Evolutionary conservation across 371 early-diverging fungal species (phyloP).

Genomic region (Mortierella sp.): DNA sequence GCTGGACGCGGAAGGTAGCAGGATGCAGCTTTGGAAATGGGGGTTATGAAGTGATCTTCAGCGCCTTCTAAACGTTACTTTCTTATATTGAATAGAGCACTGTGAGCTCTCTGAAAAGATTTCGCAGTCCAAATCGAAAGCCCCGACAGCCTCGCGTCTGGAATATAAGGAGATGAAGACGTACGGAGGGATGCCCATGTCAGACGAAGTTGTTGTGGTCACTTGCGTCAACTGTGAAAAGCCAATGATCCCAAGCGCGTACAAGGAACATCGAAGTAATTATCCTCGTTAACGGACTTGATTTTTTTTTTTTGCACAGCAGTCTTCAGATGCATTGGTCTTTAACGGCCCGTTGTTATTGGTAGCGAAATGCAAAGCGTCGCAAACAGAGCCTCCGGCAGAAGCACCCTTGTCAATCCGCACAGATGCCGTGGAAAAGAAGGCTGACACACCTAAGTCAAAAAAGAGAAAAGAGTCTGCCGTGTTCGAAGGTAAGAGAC

Average conservation of each 20-base stretch:
- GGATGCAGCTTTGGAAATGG: not conserved
- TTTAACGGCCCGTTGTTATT: not conserved
- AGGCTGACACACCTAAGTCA: conserved; percentile 30
- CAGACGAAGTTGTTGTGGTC: conserved; percentile 44
- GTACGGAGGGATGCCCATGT: conserved; percentile 51
- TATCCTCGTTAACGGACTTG: not conserved
- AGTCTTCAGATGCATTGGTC: not conserved
- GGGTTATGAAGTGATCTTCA: not conserved
- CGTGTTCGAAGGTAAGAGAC: conserved; percentile 35
- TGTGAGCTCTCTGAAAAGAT: conserved; percentile 35
- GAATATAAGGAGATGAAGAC: conserved; percentile 54
- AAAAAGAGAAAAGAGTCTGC: conserved; percentile 53
- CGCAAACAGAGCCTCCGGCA: conserved; percentile 8
- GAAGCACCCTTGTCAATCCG: conserved; percentile 28
- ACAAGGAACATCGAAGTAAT: conserved; percentile 47
- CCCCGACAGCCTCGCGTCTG: conserved; percentile 47
- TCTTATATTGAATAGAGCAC: conserved; percentile 17
- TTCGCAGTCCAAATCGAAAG: conserved; percentile 31
- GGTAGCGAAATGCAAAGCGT: conserved; percentile 39
- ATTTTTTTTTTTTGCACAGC: not conserved
- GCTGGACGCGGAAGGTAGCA: conserved; percentile 51
- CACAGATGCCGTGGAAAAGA: conserved; percentile 38
- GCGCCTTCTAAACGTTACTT: not conserved
- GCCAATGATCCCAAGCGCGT: conserved; percentile 51
- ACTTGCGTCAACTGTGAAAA: conserved; percentile 41